Evolutionary conservation across 108 stramenopile genomes (phyloP), one percentile per base, ranked within the genome.

Genomic region (Nannochloropsis salina): DNA sequence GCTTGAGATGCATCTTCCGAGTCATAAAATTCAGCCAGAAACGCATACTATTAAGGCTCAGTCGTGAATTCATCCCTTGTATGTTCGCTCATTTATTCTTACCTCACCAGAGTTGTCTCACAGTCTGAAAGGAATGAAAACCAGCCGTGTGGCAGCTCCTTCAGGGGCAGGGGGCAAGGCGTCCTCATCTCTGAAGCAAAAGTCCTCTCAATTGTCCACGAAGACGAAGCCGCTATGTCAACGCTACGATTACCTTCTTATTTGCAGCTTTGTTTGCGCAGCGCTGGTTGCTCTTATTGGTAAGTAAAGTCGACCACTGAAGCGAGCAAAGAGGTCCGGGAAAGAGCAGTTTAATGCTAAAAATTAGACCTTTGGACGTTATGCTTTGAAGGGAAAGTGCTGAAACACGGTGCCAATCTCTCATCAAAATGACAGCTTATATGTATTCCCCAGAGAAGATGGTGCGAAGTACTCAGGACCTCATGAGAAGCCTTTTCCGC

Each of bases 141-240:
- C 61, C 61, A 15, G 61, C 15, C 61, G 8, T 74, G n/a, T 42
- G 2, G 82, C 82, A 18, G 83, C 83, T 18, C 18, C 83, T 4
- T 41, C 43, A 9, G 83, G 83, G 20, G 83, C 83, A 20, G 83
- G 41, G 42, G 83, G n/a, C 61, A 74, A 74, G 8, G 20, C 61
- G 20, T n/a, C 61, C 61, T 74, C 61, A 8, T n/a, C 61, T 31
- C 31, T 31, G 31, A 31, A 31, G 31, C 31, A 31, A 1, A 31
- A 31, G 2, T 15, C 61, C 6, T 74, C 61, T 6, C 2, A 4
- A n/a, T 74, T n/a, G 3, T 74, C 61, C 2, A 74, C 61, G n/a
- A 74, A 6, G 61, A 74, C 61, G 20, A 74, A 74, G 61, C 20
- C 61, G 61, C n/a, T 1, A n/a, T 74, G 0, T n/a, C 61, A 74